Conservation (phyloP, 441 rosid species). For the Biscutella laevigata region DNA sequence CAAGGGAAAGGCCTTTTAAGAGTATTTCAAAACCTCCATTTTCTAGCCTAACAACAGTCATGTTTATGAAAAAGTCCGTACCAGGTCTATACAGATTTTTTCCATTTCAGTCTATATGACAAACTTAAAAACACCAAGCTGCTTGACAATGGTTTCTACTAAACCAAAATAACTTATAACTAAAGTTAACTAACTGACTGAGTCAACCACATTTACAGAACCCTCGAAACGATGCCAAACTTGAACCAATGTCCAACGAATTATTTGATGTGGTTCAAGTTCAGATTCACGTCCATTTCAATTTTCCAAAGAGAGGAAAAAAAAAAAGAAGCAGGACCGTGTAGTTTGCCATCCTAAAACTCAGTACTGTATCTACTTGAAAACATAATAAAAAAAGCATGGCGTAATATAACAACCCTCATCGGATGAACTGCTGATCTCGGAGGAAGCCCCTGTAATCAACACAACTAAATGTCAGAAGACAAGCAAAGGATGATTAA, state of each 20-base stretch:
- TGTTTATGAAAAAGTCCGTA: conserved; percentile 1
- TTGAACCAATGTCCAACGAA: background rate
- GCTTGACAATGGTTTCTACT: conserved; percentile 1
- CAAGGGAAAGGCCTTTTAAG: conserved; percentile 1
- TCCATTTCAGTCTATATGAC: background rate
- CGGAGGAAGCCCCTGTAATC: conserved; percentile 87
- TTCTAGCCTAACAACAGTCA: conserved; percentile 16
- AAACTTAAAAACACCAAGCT: conserved; percentile 14
- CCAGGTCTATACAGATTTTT: conserved; percentile 5
- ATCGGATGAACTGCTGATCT: conserved; percentile 98
- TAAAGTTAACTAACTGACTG: background rate
- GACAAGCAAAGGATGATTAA: conserved; percentile 1
- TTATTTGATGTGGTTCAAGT: background rate
- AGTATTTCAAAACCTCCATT: conserved; percentile 6
- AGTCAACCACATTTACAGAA: background rate
- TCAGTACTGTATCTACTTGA: conserved; percentile 10
- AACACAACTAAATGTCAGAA: conserved; percentile 13
- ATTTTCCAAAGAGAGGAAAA: background rate
- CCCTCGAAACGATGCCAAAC: conserved; percentile 7
- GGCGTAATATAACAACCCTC: conserved; percentile 72
- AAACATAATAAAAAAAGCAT: conserved; percentile 11
- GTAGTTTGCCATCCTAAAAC: background rate
- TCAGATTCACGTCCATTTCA: conserved; percentile 4
- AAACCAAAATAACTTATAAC: background rate
- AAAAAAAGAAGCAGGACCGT: background rate